Base-by-base conservation (phyloP, 78 protist genomes). In the Dictyostelium discoideum region DNA sequence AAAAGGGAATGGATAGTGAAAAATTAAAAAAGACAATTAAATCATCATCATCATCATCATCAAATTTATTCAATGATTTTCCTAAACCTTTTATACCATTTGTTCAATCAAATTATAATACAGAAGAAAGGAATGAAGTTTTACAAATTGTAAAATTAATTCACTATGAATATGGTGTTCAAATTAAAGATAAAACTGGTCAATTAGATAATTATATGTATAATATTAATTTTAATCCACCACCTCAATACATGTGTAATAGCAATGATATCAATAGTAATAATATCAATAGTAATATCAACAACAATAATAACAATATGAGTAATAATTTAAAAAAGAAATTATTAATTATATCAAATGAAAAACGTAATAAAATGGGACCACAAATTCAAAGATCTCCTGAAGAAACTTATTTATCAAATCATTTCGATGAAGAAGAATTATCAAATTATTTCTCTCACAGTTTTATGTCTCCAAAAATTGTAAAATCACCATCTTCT, bases 351-450 rank as follows among this genome's bases (percentile, higher is more conserved):
- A 10, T 69, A 69, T 69, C 77, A 69, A 69, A 69, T 69, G 77
- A 69, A 69, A 78, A 78, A 11, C 69, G 69, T 60, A 60, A 60
- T 72, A 72, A 72, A 29, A 29, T 4, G 0, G 89, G n/a, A 26
- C 24, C 32, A 9, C 26, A 57, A 26, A 60, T 60, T 60, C 69
- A 60, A 60, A 16, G 9, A 60, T 87, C 93, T 7, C 93, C 93
- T 3, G 48, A 48, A n/a, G 93, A 87, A 24, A 78, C 93, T 7
- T 87, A 87, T 60, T 37, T 87, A 26, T n/a, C 85, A 8, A 74
- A 20, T 78, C 81, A 26, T 5, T 37, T 74, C 3, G 93, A 87
- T 74, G 93, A 87, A 24, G 93, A 87, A 1, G 93, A 87, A 20
- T 67, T 87, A 32, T 37, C 86, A 14, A 32, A 57, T 40, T 74